Percentiles rank a stretch among this genome's conserved stretches.
Conservation (phyloP, 768 basidiomycete species). For the Pleurotus tuber-regium region DNA sequence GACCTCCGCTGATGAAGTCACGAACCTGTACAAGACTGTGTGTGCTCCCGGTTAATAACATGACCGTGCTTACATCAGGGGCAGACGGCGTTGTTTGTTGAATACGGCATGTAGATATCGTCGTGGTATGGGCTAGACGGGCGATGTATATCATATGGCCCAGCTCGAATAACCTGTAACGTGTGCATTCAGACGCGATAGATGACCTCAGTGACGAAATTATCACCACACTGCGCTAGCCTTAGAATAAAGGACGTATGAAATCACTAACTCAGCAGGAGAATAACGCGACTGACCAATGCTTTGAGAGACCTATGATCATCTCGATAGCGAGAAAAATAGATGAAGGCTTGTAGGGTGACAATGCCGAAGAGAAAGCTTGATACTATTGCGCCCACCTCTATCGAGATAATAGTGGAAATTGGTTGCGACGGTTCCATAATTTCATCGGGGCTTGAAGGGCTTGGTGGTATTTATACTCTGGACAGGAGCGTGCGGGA, state of each 20-base stretch:
- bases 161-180: background rate
- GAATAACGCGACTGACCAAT: conserved; percentile 13
- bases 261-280: background rate
- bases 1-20: too few relatives aligned
- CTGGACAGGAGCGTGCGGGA: too few relatives aligned
- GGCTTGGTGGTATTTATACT: too few relatives aligned
- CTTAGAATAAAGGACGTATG: background rate
- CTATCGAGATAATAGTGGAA: too few relatives aligned
- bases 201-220: background rate
- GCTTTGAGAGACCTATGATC: background rate
- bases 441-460: too few relatives aligned
- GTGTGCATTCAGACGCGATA: background rate
- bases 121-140: background rate
- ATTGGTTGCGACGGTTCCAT: too few relatives aligned
- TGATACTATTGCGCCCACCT: conserved; percentile 1
- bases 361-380: conserved; percentile 2
- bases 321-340: background rate
- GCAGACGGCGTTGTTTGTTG: background rate
- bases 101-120: conserved; percentile 2
- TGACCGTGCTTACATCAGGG: background rate
- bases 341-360: conserved; percentile 8
- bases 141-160: background rate
- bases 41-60: background rate
- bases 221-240: too few relatives aligned
- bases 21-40: background rate